Evolutionary conservation across 2,329 filamentous ascomycete species (phyloP), one percentile per base, ranked within the genome.

Genomic region (Colletotrichum tofieldiae): DNA sequence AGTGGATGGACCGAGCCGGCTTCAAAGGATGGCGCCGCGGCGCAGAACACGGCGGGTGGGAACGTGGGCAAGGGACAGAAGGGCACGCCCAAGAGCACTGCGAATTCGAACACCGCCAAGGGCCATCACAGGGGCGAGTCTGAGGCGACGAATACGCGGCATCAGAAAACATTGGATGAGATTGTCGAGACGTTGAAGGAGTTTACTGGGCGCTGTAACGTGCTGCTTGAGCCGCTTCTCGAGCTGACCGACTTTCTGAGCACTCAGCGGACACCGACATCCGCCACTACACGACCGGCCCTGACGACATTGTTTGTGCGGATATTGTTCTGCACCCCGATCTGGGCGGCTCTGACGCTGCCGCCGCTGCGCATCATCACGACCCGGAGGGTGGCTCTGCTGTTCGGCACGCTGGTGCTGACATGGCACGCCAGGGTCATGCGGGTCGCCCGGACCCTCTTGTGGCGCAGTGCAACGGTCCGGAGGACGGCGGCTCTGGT

Each of bases 121-220:
- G 81, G 81, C 26, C 87, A 88, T 74, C 81, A 82, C 66, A 80
- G 84, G n/a, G 83, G 82, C 26, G 79, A 82, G 45, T 88, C 86
- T 11, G 93, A 94, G 77, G 79, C 83, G 20, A 90, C 88, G 8
- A 91, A 88, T 73, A 92, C 92, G 52, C 92, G 93, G 72, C 94
- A 96, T 77, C 94, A 98, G 78, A 98, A 98, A 85, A 98, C 95
- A 62, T 84, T 99, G 64, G 96, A 99, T 80, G 96, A 99, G 84
- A 99, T 99, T 73, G 93, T 99, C 68, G 95, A 98, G 77, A 97
- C 94, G 0, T 84, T 99, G 55, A 94, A 95, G 80, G 91, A 95
- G 75, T 94, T 99, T 76, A 98, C 96, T 0, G 93, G 93, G 6
- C 90, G 96, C 60, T 98, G 96, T 82, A 98, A 98, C 81, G 93